Percentiles rank a stretch among this genome's conserved stretches.
phyloP scores from a whole-genome alignment of 225 moss, liverwort and hornwort species.

The Sphagnum tenellum region DNA sequence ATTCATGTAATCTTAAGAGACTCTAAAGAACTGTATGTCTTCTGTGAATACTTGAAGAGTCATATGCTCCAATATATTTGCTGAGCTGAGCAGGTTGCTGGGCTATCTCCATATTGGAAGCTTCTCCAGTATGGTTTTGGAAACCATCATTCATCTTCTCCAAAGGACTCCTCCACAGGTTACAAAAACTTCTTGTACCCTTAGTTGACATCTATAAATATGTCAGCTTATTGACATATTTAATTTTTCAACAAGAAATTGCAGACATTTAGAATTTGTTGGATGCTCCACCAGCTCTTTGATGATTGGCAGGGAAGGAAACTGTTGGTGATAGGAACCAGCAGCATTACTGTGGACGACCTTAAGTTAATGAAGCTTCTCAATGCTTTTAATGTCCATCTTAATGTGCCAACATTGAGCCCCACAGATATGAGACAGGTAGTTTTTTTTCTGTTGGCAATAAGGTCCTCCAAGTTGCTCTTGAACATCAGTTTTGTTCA shows the following conservation, averaged over 20 bases:
- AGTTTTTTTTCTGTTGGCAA: not conserved
- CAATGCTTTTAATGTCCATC: conserved; percentile 62
- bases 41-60: no score
- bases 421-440: conserved; percentile 52
- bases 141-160: conserved; percentile 73
- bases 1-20: no score
- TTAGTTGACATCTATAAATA: no score
- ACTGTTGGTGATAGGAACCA: conserved; percentile 75
- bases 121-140: conserved; percentile 79
- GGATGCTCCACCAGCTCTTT: not conserved
- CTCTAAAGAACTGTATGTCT: no score
- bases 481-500: no score
- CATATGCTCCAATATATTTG: no score
- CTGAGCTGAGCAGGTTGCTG: conserved; percentile 49
- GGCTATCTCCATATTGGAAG: conserved; percentile 86
- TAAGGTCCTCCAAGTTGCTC: no score
- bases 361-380: conserved; percentile 60
- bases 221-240: no score
- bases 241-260: no score
- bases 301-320: conserved; percentile 52
- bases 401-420: conserved; percentile 61
- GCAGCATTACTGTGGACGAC: conserved; percentile 50
- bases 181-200: not conserved
- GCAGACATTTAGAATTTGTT: not conserved
- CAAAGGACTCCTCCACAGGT: conserved; percentile 94